Conservation (phyloP, 805 yeast genomes). For the Kazachstania viticola region DNA sequence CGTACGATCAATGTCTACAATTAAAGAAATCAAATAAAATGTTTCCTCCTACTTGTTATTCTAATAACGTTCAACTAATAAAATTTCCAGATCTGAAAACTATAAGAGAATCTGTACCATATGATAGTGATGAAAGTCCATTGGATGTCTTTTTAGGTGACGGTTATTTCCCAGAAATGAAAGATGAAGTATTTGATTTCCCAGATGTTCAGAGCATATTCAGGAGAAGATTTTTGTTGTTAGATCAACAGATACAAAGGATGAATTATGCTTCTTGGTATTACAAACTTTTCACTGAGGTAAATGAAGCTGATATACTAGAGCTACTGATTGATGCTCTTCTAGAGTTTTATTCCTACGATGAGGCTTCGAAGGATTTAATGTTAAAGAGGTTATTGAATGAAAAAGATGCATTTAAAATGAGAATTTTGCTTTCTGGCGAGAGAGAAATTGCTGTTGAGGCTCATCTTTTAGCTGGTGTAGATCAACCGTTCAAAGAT, state of each 20-base stretch:
- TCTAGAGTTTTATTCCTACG: slow-evolving; percentile 2
- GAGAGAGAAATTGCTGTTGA: slow-evolving; percentile 29
- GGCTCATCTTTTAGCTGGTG: slow-evolving; percentile 21
- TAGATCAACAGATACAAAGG: slow-evolving; percentile 29
- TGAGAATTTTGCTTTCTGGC: slow-evolving; percentile 35
- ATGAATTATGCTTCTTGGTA: slow-evolving; percentile 40
- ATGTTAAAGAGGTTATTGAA: slow-evolving; percentile 10
- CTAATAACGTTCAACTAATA: too few species aligned
- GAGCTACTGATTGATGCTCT: slow-evolving; percentile 31
- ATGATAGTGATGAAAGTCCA: too few species aligned
- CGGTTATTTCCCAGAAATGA: too few species aligned
- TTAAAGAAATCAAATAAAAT: too few species aligned
- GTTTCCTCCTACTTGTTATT: too few species aligned
- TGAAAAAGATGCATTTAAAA: slow-evolving; percentile 31
- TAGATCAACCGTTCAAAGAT: slow-evolving; percentile 1
- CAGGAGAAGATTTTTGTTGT: slow-evolving; percentile 3
- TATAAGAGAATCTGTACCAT: too few species aligned
- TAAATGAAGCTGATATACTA: slow-evolving; percentile 35
- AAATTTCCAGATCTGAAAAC: too few species aligned
- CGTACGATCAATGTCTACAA: too few species aligned
- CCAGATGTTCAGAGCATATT: too few species aligned
- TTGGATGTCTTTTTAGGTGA: too few species aligned
- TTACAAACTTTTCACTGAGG: slow-evolving; percentile 38
- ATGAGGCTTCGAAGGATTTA: slow-evolving; percentile 5
- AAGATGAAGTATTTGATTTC: too few species aligned